Evolutionary conservation across 257 asterid genomes (phyloP).

Genomic region (Solanum arcanum): DNA sequence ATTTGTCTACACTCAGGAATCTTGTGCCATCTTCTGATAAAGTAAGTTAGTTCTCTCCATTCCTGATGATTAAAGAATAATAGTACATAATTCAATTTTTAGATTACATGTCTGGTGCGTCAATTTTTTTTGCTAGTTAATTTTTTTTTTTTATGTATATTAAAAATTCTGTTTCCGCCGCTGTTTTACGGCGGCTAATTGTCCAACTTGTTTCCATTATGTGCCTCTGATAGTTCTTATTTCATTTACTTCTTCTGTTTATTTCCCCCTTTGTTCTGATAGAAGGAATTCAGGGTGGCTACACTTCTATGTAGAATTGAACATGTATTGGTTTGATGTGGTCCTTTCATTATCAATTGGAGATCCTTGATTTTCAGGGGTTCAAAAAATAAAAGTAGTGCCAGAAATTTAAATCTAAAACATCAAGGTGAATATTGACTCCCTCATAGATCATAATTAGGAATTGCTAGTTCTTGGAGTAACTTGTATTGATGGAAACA

Average conservation of each 20-base stretch:
- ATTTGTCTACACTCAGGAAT: slow-evolving; percentile 48
- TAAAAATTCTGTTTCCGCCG: neutral
- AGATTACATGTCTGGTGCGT: neutral
- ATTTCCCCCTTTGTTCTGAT: neutral
- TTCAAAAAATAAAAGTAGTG: neutral
- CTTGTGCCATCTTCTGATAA: slow-evolving; percentile 61
- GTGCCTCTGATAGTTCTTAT: neutral
- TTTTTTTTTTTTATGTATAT: neutral
- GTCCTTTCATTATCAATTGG: neutral
- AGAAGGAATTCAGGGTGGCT: neutral
- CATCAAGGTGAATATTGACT: neutral
- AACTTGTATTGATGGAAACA: neutral
- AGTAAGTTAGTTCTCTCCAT: slow-evolving; percentile 26
- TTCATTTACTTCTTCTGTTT: neutral
- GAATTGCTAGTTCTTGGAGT: neutral
- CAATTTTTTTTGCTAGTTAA: neutral
- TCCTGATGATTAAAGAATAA: neutral
- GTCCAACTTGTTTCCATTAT: neutral
- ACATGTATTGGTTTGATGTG: neutral
- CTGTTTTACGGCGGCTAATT: neutral
- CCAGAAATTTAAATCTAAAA: too few species aligned
- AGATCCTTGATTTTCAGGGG: neutral
- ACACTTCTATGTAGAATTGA: neutral
- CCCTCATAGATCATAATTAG: neutral
- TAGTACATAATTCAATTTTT: neutral